Evolutionary conservation across 1,139 yeast species (phyloP), one percentile per base, ranked within the genome.

Genomic region (Lodderomyces beijingensis): DNA sequence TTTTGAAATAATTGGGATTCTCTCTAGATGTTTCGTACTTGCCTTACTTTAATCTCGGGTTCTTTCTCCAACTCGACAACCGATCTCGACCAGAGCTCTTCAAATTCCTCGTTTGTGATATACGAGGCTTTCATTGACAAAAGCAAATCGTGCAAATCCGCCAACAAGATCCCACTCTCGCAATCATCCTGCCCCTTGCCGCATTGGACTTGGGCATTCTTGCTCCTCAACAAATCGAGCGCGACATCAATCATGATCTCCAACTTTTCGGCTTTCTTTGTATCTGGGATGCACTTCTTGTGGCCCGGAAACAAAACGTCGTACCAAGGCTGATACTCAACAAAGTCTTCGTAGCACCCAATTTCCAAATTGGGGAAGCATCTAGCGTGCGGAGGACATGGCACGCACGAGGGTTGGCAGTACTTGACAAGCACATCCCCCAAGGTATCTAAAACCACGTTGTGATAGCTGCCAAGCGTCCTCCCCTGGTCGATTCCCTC

Each of bases 321-420:
- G 43, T 71, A 68, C 66, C 79, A 72, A 9, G 85, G 82, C 33
- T 70, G 62, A 30, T 55, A 56, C 31, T 70, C 71, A 27, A 77
- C 60, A 53, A 71, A 87, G 37, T 82, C 93, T 29, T 78, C 79
- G 46, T 74, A 79, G 54, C 96, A 88, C 34, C 70, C 76, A 12
- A 83, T 53, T 40, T 70, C 62, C 46, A 81, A 63, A 31, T 68
- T 56, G 18, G 78, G 74, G 41, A 69, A 74, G 53, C 97, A 91
- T 32, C 76, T 64, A 1, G 93, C 94, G 56, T 89, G 84, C 7
- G 68, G 70, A 1, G 97, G 97, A 50, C 97, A 89, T 23, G 74
- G 74, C 5, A 72, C 59, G 57, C 97, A 91, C 2, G 48, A 39
- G 3, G 96, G 95, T 34, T 73, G 73, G 35, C 56, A 53, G 36